A percentile compares a stretch with the other conserved stretches of the same genome.
These are phyloP conservation scores for Stephania japonica DNA, from an alignment of 164 flowering plant species.

Conservation along the genomic window DNA sequence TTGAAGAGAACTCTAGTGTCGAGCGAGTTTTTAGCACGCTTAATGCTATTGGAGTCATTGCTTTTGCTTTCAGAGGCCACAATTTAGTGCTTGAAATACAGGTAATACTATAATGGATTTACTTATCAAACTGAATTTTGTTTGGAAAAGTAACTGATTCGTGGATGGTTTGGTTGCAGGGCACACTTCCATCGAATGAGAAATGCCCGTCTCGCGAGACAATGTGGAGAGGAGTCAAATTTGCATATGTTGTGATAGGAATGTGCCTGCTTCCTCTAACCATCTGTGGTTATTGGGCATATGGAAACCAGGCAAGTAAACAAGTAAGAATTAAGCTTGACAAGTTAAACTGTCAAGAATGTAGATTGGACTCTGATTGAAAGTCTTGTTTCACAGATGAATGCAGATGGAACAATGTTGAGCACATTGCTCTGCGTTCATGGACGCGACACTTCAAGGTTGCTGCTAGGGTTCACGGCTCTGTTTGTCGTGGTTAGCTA, in stretches of 20 bases:
- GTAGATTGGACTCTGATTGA: background rate
- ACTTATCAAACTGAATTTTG: background rate
- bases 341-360: no score
- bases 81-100: slow-evolving; percentile 74
- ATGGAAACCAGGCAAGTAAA: slow-evolving; percentile 47
- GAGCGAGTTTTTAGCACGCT: slow-evolving; percentile 33
- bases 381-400: slow-evolving; percentile 43
- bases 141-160: background rate
- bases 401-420: slow-evolving; percentile 50
- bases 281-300: slow-evolving; percentile 76
- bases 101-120: slow-evolving; percentile 21
- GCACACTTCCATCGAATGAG: slow-evolving; percentile 69
- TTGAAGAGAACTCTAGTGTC: slow-evolving; percentile 13
- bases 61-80: slow-evolving; percentile 83
- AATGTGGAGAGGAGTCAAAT: slow-evolving; percentile 73
- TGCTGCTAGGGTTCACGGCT: slow-evolving; percentile 44
- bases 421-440: slow-evolving; percentile 44
- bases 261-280: slow-evolving; percentile 69
- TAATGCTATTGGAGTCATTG: slow-evolving; percentile 65
- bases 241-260: slow-evolving; percentile 50
- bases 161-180: slow-evolving; percentile 36
- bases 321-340: no score
- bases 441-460: slow-evolving; percentile 32
- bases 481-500: slow-evolving; percentile 35
- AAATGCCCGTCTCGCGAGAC: slow-evolving; percentile 55